These are phyloP conservation scores for Venturia pyrina DNA, from an alignment of 2,329 filamentous ascomycete genomes.

Conservation along the genomic window DNA sequence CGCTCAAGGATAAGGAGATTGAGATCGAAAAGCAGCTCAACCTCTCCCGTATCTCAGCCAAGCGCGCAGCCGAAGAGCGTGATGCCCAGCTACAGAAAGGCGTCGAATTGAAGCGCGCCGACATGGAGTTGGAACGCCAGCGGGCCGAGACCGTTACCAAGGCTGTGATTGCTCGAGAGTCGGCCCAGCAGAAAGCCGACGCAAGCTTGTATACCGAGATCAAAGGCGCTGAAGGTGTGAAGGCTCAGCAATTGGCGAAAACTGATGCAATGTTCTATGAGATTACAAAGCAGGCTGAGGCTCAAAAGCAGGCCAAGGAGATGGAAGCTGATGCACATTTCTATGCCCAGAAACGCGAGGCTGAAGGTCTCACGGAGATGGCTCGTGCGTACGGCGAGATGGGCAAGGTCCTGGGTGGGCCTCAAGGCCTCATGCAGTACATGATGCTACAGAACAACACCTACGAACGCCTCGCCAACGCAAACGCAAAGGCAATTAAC, in stretches of 20 bases:
- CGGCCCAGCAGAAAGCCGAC: conserved; percentile 59
- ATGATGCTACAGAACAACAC: conserved; percentile 80
- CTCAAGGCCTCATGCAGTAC: conserved; percentile 68
- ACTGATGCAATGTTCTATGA: conserved; percentile 45
- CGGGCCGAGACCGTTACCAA: conserved; percentile 70
- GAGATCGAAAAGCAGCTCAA: conserved; percentile 64
- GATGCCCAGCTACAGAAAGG: conserved; percentile 73
- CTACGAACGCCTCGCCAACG: conserved; percentile 66
- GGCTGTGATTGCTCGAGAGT: conserved; percentile 59
- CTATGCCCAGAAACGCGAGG: conserved; percentile 56
- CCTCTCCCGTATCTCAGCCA: conserved; percentile 63
- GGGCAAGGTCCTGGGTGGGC: conserved; percentile 63
- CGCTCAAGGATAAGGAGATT: conserved; percentile 62
- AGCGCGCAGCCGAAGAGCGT: conserved; percentile 60
- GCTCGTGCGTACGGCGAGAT: conserved; percentile 70
- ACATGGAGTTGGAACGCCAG: conserved; percentile 70
- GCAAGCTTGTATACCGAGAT: conserved; percentile 17
- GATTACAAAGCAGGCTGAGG: conserved; percentile 37
- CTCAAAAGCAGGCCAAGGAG: conserved; percentile 27
- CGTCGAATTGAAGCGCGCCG: conserved; percentile 67
- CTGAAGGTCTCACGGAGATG: conserved; percentile 67
- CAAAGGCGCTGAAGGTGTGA: conserved; percentile 38
- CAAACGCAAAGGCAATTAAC: conserved; percentile 64
- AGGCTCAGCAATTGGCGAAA: conserved; percentile 51
- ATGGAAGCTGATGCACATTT: conserved; percentile 30